These are phyloP conservation scores for Kregervanrija pseudodelftensis DNA, from an alignment of 805 yeast species.

Conservation along the genomic window DNA sequence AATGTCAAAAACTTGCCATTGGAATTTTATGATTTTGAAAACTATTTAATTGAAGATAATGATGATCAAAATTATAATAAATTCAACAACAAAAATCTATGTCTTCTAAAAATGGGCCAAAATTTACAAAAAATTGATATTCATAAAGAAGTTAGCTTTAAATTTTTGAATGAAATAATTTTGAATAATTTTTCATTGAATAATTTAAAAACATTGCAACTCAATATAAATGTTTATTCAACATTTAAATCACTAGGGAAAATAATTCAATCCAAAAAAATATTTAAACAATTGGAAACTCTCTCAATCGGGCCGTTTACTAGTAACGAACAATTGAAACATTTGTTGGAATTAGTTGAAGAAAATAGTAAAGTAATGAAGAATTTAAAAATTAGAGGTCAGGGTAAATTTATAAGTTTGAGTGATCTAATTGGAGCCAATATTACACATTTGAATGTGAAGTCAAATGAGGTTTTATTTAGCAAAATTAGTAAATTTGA, in stretches of 20 bases:
- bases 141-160: slow-evolving; percentile 3
- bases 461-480: background rate
- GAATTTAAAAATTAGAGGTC: slow-evolving; percentile 1
- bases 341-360: slow-evolving; percentile 3
- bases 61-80: no score
- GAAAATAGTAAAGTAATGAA: background rate
- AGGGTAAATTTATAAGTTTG: slow-evolving; percentile 5
- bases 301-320: slow-evolving; percentile 13
- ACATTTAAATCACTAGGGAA: background rate
- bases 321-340: slow-evolving; percentile 3
- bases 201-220: slow-evolving; percentile 3
- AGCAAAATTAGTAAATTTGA: background rate
- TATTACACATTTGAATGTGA: background rate
- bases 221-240: slow-evolving; percentile 5
- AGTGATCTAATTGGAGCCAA: slow-evolving; percentile 1
- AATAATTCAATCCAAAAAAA: background rate
- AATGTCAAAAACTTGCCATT: slow-evolving; percentile 16
- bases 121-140: no score
- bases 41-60: slow-evolving; percentile 3
- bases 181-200: slow-evolving; percentile 1
- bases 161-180: slow-evolving; percentile 7
- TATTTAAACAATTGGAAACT: slow-evolving; percentile 5
- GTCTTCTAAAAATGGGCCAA: no score
- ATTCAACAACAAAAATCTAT: no score
- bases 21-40: slow-evolving; percentile 24